These are phyloP conservation scores for Melaleuca quinquenervia DNA, from an alignment of 345 rosid species.

Conservation along the genomic window DNA sequence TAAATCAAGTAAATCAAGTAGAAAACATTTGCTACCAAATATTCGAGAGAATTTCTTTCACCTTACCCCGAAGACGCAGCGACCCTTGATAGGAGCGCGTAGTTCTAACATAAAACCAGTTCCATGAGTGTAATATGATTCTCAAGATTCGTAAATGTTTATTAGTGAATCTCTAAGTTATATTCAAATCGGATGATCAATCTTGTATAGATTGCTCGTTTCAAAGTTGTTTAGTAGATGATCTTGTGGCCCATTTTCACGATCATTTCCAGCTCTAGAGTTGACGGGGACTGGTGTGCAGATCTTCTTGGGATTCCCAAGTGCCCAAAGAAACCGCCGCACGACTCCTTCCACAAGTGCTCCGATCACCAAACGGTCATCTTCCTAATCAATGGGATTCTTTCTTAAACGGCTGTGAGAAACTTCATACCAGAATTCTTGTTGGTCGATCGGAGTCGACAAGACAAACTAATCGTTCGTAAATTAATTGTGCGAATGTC, in stretches of 20 bases:
- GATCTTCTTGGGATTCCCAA: background rate
- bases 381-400: background rate
- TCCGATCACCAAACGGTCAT: background rate
- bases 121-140: background rate
- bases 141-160: background rate
- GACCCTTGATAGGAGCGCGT: background rate
- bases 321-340: background rate
- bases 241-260: background rate
- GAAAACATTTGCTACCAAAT: no score
- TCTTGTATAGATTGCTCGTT: background rate
- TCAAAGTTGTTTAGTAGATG: background rate
- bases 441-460: background rate
- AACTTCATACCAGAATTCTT: background rate
- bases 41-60: background rate
- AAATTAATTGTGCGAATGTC: rapidly evolving
- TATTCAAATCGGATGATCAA: background rate
- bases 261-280: background rate
- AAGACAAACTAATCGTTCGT: rapidly evolving
- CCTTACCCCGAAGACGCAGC: background rate
- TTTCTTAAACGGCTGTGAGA: background rate
- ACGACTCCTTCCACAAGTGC: background rate
- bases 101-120: background rate
- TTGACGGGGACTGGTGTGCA: background rate
- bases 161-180: background rate
- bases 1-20: background rate